These are phyloP conservation scores for Gossypium stocksii DNA, from an alignment of 345 rosid genomes.

Conservation along the genomic window DNA sequence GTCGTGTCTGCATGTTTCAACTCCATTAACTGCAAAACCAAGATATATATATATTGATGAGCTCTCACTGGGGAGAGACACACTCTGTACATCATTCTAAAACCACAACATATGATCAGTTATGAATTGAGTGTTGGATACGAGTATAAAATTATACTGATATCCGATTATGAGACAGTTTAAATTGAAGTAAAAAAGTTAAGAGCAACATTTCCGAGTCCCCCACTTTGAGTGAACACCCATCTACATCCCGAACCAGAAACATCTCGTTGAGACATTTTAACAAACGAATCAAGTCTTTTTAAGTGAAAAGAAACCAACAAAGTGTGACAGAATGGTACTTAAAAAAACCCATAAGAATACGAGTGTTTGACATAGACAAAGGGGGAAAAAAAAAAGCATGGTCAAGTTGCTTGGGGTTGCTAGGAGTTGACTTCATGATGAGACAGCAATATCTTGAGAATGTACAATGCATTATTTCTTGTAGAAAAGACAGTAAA, in stretches of 20 bases:
- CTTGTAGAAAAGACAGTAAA: not conserved
- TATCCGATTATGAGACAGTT: not conserved
- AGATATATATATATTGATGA: not conserved
- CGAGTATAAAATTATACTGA: not conserved
- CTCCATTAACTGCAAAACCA: constrained; percentile 1
- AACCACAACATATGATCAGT: not conserved
- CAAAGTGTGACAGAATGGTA: not conserved
- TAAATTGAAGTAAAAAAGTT: not conserved
- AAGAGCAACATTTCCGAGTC: not conserved
- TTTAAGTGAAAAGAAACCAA: constrained; percentile 6
- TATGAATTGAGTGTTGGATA: not conserved
- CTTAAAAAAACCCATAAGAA: not conserved
- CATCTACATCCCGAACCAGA: not conserved
- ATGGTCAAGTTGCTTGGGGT: not conserved
- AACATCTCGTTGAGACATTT: not conserved
- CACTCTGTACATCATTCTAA: not conserved
- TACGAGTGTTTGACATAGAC: not conserved
- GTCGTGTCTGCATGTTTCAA: constrained; percentile 12
- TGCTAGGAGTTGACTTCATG: constrained; percentile 1
- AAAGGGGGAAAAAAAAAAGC: not conserved
- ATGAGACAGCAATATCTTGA: constrained; percentile 8
- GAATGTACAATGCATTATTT: constrained; percentile 2
- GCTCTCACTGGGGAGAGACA: not conserved
- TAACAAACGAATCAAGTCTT: not conserved
- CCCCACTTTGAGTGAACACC: not conserved